These are phyloP conservation scores for Galerina sulciceps DNA, from an alignment of 768 basidiomycete species.

Conservation along the genomic window DNA sequence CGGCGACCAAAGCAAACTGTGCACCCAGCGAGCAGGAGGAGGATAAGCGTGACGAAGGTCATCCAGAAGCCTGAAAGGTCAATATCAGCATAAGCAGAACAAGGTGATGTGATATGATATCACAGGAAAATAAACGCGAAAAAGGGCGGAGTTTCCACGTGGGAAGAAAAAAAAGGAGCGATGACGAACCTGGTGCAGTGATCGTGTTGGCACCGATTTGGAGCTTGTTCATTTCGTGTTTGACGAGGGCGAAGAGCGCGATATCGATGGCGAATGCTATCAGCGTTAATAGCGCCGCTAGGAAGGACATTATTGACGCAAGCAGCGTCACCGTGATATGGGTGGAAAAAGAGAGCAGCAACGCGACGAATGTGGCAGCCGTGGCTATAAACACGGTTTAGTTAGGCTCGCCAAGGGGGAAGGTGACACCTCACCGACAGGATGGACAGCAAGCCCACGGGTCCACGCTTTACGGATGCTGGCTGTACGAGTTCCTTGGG, in stretches of 20 bases:
- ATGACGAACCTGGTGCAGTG: conserved; percentile 63
- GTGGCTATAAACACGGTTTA: conserved; percentile 37
- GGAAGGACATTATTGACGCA: conserved; percentile 70
- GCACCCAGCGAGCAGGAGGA: conserved; percentile 67
- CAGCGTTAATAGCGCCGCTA: conserved; percentile 69
- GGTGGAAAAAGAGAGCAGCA: conserved; percentile 63
- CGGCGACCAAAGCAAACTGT: conserved; percentile 74
- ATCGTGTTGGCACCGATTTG: conserved; percentile 49
- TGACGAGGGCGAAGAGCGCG: conserved; percentile 67
- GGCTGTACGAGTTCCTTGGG: conserved; percentile 36
- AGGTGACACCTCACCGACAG: conserved; percentile 60
- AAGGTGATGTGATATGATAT: neutral
- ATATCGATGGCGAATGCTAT: conserved; percentile 81
- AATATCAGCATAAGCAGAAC: neutral
- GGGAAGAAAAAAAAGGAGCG: neutral
- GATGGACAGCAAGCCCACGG: conserved; percentile 73
- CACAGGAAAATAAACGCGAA: neutral
- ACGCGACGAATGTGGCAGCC: conserved; percentile 65
- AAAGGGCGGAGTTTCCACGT: neutral
- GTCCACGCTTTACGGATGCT: conserved; percentile 67
- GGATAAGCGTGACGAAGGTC: conserved; percentile 67
- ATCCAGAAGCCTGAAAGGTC: conserved; percentile 68
- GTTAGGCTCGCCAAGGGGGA: neutral
- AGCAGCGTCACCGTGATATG: conserved; percentile 50
- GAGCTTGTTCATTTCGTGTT: conserved; percentile 59